These are phyloP conservation scores for Pseudoturritis turrita DNA, from an alignment of 345 rosid genomes.

Conservation along the genomic window DNA sequence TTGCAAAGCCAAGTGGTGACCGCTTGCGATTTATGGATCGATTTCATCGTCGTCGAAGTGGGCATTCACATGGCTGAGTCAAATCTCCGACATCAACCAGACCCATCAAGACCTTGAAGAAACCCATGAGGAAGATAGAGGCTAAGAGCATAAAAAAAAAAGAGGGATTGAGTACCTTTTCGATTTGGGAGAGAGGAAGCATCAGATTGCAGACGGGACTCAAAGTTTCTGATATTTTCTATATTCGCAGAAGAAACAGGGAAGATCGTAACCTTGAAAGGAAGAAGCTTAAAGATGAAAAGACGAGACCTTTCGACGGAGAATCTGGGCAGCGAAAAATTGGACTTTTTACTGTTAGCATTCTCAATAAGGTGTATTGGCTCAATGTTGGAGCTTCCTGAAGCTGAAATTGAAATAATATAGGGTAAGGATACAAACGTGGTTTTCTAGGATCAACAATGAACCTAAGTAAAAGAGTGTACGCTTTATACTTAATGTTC, in stretches of 20 bases:
- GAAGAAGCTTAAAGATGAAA: not conserved
- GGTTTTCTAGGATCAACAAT: not conserved
- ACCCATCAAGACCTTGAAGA: not conserved
- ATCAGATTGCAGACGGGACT: slow-evolving; percentile 57
- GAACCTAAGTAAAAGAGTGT: slow-evolving; percentile 4
- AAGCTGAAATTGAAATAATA: slow-evolving; percentile 34
- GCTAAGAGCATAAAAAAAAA: not conserved
- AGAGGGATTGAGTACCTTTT: slow-evolving; percentile 35
- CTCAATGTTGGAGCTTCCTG: slow-evolving; percentile 17
- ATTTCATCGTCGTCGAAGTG: slow-evolving; percentile 57
- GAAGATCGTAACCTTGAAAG: not conserved
- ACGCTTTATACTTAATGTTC: slow-evolving; percentile 35
- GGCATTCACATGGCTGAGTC: slow-evolving; percentile 59
- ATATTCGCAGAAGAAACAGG: not conserved
- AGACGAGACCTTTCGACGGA: slow-evolving; percentile 70
- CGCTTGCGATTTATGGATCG: slow-evolving; percentile 27
- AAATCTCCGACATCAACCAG: not conserved
- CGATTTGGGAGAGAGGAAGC: slow-evolving; percentile 40
- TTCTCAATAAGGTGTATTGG: slow-evolving; percentile 32
- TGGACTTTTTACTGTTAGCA: slow-evolving; percentile 49
- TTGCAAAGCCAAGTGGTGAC: slow-evolving; percentile 37
- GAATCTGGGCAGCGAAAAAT: slow-evolving; percentile 97
- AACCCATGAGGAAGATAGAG: not conserved
- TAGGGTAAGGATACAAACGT: slow-evolving; percentile 3
- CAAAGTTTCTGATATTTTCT: slow-evolving; percentile 27